A percentile compares a stretch with the other conserved stretches of the same genome.
Evolutionary conservation across 2,329 filamentous ascomycete species (phyloP).

Genomic region (Venturia aucupariae): DNA sequence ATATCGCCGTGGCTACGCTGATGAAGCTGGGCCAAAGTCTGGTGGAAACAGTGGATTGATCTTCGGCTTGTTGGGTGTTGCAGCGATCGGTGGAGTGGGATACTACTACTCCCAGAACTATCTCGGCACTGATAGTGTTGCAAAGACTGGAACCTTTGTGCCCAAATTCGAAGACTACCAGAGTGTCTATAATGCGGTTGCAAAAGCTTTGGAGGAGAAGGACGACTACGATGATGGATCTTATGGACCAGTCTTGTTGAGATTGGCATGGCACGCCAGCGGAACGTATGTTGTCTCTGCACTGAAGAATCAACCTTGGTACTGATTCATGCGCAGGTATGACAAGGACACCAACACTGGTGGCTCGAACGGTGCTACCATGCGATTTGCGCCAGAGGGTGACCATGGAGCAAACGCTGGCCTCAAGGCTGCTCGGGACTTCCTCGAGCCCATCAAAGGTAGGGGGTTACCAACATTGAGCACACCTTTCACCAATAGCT

Average conservation of each 20-base stretch:
- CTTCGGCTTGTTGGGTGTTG: conserved; percentile 26
- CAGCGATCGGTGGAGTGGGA: conserved; percentile 23
- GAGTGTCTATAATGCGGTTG: conserved; percentile 86
- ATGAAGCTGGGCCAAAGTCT: conserved; percentile 27
- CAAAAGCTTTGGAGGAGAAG: conserved; percentile 70
- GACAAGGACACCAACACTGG: conserved; percentile 82
- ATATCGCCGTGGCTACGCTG: conserved; percentile 71
- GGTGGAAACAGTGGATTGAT: conserved; percentile 41
- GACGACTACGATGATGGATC: conserved; percentile 95
- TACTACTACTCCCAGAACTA: conserved; percentile 10
- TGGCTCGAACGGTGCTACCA: conserved; percentile 91
- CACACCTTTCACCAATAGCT: conserved; percentile 17
- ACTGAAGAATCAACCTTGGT: neutral
- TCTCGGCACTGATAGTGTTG: conserved; percentile 29
- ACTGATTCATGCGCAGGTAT: conserved; percentile 26
- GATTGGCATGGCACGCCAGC: conserved; percentile 88
- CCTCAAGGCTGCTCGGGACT: conserved; percentile 75
- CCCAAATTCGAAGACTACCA: conserved; percentile 86
- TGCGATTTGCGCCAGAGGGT: conserved; percentile 85
- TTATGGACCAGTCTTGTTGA: conserved; percentile 83
- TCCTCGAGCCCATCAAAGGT: conserved; percentile 86
- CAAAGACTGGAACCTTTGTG: conserved; percentile 45
- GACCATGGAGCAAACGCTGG: conserved; percentile 93
- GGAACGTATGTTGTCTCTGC: conserved; percentile 50
- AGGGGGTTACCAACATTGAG: conserved; percentile 24